Evolutionary conservation across 306 rosid species (phyloP).

Genomic region (Hippophae gyantsensis): DNA sequence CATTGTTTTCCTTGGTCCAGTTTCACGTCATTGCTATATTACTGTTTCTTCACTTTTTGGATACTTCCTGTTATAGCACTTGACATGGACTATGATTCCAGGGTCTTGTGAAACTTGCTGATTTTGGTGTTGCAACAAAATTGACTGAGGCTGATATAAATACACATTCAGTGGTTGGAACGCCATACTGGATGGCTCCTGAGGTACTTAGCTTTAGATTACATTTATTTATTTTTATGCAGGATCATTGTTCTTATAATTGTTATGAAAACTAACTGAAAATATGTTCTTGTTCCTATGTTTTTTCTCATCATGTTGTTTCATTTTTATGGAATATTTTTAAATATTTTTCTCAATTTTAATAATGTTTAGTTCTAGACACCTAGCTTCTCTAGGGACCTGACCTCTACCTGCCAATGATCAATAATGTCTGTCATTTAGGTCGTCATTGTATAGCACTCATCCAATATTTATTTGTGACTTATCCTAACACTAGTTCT

Average conservation of each 20-base stretch:
- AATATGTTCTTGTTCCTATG: background rate
- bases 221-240: background rate
- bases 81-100: slow-evolving; percentile 23
- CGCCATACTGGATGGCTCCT: slow-evolving; percentile 99
- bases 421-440: too few relatives aligned
- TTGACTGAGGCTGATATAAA: slow-evolving; percentile 96
- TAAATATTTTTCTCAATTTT: too few relatives aligned
- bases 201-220: slow-evolving; percentile 43
- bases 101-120: slow-evolving; percentile 99
- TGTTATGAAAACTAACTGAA: background rate
- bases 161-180: slow-evolving; percentile 99
- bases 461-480: too few relatives aligned
- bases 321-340: background rate
- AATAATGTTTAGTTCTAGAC: too few relatives aligned
- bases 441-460: too few relatives aligned
- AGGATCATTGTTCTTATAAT: background rate
- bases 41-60: background rate
- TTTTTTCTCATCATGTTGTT: background rate
- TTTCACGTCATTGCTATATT: slow-evolving; percentile 3
- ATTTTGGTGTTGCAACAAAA: slow-evolving; percentile 98
- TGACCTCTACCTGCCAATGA: too few relatives aligned
- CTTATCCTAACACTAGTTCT: too few relatives aligned
- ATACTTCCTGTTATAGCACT: background rate
- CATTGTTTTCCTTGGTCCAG: background rate
- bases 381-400: too few relatives aligned